Evolutionary conservation across 352 stramenopile species (phyloP).

Genomic region (Pythium biforme): DNA sequence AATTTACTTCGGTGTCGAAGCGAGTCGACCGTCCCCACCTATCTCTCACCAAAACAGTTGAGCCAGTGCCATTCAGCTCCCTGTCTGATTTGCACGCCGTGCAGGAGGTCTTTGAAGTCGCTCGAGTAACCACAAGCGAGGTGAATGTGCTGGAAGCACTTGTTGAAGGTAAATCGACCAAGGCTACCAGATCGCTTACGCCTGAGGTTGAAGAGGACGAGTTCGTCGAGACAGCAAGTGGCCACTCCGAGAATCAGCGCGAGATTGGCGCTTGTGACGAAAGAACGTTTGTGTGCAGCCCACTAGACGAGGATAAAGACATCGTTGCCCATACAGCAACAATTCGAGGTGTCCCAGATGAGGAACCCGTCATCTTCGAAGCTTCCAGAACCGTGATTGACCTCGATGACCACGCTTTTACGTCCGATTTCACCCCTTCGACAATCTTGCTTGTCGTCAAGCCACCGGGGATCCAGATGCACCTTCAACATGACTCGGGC

Average conservation of each 20-base stretch:
- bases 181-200: constrained; percentile 1
- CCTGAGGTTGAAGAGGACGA: constrained; percentile 4
- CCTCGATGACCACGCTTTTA: neutral
- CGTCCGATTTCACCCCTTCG: neutral
- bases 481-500: neutral
- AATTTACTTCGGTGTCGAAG: neutral
- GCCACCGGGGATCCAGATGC: neutral
- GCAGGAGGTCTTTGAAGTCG: neutral
- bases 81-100: neutral
- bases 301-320: neutral
- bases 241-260: neutral
- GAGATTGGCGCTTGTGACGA: neutral
- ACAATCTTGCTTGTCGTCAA: neutral
- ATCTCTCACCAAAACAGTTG: neutral
- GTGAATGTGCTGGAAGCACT: neutral
- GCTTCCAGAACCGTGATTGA: neutral
- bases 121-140: neutral
- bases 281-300: neutral
- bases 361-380: neutral
- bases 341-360: neutral
- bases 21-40: too few species aligned
- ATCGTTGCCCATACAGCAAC: neutral
- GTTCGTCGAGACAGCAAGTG: neutral
- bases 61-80: neutral
- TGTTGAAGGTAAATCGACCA: neutral